These are phyloP conservation scores for Streptanthus diversifolius DNA, from an alignment of 345 rosid genomes.

Conservation along the genomic window DNA sequence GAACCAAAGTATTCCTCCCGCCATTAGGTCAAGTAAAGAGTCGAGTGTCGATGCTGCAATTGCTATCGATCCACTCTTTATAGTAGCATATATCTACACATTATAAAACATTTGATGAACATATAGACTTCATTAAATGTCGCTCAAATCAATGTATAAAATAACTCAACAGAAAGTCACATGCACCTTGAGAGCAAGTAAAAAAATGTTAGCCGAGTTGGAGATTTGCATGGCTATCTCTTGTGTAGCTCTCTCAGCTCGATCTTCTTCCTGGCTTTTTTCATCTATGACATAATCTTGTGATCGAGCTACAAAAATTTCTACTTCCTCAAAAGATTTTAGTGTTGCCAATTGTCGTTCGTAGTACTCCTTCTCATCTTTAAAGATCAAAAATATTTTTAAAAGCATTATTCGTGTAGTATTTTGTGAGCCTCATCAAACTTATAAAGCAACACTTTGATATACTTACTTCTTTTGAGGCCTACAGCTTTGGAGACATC, in stretches of 20 bases:
- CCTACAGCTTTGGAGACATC: slow-evolving; percentile 48
- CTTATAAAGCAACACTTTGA: not conserved
- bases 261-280: slow-evolving; percentile 42
- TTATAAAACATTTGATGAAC: slow-evolving; percentile 7
- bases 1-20: slow-evolving; percentile 95
- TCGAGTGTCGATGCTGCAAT: slow-evolving; percentile 95
- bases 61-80: slow-evolving; percentile 88
- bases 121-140: not conserved
- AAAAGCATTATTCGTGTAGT: not conserved
- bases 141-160: not conserved
- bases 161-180: not conserved
- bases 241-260: slow-evolving; percentile 37
- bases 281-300: slow-evolving; percentile 24
- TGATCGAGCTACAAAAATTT: slow-evolving; percentile 33
- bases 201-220: slow-evolving; percentile 65
- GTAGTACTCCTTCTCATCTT: slow-evolving; percentile 76
- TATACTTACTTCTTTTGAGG: slow-evolving; percentile 47
- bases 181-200: slow-evolving; percentile 80
- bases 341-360: slow-evolving; percentile 65
- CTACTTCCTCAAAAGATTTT: slow-evolving; percentile 79
- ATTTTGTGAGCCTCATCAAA: not conserved
- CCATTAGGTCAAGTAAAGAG: slow-evolving; percentile 93
- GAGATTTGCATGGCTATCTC: slow-evolving; percentile 82
- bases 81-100: slow-evolving; percentile 69
- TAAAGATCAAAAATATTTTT: not conserved